Evolutionary conservation across 1,284 basidiomycete genomes (phyloP), one percentile per base, ranked within the genome.

Genomic region (Melanopsichium pennsylvanicum): DNA sequence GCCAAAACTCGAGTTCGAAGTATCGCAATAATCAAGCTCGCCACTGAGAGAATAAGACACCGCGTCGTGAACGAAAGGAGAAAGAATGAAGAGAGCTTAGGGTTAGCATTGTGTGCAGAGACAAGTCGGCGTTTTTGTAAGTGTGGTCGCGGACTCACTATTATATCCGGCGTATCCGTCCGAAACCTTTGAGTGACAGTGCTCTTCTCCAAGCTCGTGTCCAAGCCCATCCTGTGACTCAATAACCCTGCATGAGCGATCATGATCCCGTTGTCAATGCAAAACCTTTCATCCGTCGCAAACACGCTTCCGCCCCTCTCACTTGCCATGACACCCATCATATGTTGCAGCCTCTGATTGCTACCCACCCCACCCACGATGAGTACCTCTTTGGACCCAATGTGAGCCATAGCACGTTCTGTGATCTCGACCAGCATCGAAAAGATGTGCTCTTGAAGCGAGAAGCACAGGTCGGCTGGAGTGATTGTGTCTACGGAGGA

Each of bases 181-280:
- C 78, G 58, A 46, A 76, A 81, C 13, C 79, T 51, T 41, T 81
- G 79, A 15, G 79, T 79, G 12, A 74, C 76, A 9, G 76, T 79
- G 27, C 69, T 74, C 68, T 80, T 78, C 16, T 68, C 71, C 31
- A 81, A 49, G 13, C 61, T 63, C 19, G 74, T 79, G 31, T 60
- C 54, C 9, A 71, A 37, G 5, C 95, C 95, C 93, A 96, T 97
- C 6, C 96, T 86, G 82, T 88, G 92, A 56, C 89, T 88, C 32
- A 99, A 85, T 40, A 99, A 84, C 22, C 95, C 95, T 2, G 96
- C 96, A 81, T 99, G 96, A 1, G 96, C 96, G 54, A 99, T 98
- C 96, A 99, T 99, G 77, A 98, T 95, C 3, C 96, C 96, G 77
- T 99, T 99, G 82, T 99, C 96, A 64, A 99, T 97, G 82, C 95